Conservation (phyloP, 148 eudicot genomes). For the Agrostemma githago region DNA sequence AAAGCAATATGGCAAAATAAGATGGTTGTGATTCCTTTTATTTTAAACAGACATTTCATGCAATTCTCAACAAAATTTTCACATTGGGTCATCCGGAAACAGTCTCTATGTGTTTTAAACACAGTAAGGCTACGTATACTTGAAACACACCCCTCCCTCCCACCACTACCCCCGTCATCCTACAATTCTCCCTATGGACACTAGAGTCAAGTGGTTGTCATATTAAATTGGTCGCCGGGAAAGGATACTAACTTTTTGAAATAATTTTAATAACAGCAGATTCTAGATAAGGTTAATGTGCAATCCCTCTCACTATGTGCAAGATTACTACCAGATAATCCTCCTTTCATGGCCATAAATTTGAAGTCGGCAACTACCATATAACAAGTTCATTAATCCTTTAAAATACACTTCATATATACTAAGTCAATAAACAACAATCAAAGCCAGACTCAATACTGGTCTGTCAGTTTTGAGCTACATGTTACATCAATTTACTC, state of each 20-base stretch:
- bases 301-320: neutral
- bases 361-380: neutral
- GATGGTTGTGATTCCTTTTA: too few species aligned
- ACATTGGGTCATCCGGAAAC: neutral
- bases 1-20: too few species aligned
- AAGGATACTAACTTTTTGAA: neutral
- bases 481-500: neutral
- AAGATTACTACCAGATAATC: neutral
- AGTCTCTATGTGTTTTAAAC: too few species aligned
- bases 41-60: neutral
- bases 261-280: neutral
- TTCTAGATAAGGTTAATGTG: neutral
- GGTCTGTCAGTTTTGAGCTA: neutral
- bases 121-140: too few species aligned
- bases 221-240: neutral
- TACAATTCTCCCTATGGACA: neutral
- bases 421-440: neutral
- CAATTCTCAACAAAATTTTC: neutral
- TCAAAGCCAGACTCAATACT: neutral
- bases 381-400: neutral
- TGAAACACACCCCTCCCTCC: neutral
- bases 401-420: neutral
- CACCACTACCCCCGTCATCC: neutral
- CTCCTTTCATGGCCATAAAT: too few species aligned
- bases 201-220: neutral